A percentile compares a stretch with the other conserved stretches of the same genome.
Evolutionary conservation across 306 rosid genomes (phyloP).

Genomic region (Prinsepia uniflora): DNA sequence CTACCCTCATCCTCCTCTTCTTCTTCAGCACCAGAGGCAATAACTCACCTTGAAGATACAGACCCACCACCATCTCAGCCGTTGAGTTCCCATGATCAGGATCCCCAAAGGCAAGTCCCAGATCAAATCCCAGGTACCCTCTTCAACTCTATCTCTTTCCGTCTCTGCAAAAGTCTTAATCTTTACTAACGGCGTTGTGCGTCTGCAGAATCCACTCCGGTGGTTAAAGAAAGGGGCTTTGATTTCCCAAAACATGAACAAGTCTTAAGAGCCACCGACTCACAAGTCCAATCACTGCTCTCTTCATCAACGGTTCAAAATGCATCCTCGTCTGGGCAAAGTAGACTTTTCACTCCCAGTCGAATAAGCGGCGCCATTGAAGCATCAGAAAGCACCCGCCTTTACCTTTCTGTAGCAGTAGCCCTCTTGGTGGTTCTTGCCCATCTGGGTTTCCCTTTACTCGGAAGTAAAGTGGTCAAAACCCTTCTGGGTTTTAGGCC

Average conservation of each 20-base stretch:
- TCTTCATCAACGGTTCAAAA: slow-evolving; percentile 11
- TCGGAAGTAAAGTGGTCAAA: slow-evolving; percentile 34
- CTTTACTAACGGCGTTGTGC: not conserved
- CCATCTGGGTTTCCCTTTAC: slow-evolving; percentile 40
- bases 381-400: slow-evolving; percentile 47
- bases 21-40: not conserved
- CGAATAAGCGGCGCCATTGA: slow-evolving; percentile 50
- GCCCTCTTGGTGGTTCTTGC: slow-evolving; percentile 55
- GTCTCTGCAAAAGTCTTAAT: not conserved
- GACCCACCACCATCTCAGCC: slow-evolving; percentile 27
- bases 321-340: slow-evolving; percentile 12
- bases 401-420: slow-evolving; percentile 43
- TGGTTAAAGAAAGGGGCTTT: slow-evolving; percentile 24
- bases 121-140: slow-evolving; percentile 36
- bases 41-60: slow-evolving; percentile 1
- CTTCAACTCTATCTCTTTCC: slow-evolving; percentile 1
- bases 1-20: slow-evolving; percentile 17
- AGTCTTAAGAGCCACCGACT: slow-evolving; percentile 19
- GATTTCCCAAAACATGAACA: slow-evolving; percentile 5
- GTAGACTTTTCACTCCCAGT: slow-evolving; percentile 33
- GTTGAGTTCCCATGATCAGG: slow-evolving; percentile 21
- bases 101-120: slow-evolving; percentile 16
- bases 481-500: slow-evolving; percentile 50
- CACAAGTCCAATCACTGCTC: slow-evolving; percentile 22
- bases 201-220: slow-evolving; percentile 38